phyloP scores from a whole-genome alignment of 352 stramenopile genomes.

The Ochromonadaceae sp. region DNA sequence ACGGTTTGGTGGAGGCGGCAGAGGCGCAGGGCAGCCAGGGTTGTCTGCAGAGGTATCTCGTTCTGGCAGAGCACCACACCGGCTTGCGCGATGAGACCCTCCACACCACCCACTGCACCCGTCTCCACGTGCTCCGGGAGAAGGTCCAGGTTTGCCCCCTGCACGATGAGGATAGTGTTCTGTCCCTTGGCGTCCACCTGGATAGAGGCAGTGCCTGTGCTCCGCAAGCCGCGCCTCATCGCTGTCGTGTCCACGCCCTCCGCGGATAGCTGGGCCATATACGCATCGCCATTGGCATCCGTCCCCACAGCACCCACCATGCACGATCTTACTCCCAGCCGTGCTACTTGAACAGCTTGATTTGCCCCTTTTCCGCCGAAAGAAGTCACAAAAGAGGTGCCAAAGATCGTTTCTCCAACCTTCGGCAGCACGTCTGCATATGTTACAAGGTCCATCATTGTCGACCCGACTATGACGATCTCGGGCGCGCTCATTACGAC shows the following conservation, averaged over 20 bases:
- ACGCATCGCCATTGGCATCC: neutral
- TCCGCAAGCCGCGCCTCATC: neutral
- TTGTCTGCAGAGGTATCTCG: neutral
- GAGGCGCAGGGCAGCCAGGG: neutral
- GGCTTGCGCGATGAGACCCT: neutral
- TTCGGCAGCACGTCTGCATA: no score
- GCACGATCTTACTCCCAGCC: neutral
- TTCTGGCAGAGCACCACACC: neutral
- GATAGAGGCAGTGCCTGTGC: neutral
- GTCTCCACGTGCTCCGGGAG: neutral
- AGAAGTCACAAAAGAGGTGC: neutral
- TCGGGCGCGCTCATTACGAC: no score
- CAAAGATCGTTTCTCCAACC: neutral
- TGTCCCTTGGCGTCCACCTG: neutral
- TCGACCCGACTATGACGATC: no score
- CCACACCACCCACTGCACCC: no score
- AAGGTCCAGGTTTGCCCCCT: slow-evolving; percentile 1
- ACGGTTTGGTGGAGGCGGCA: neutral
- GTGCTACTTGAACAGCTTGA: neutral
- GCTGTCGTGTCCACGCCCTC: neutral
- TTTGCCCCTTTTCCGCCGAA: slow-evolving; percentile 12
- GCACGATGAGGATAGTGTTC: slow-evolving; percentile 8
- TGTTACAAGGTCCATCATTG: no score
- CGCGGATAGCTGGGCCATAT: neutral
- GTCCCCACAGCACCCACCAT: neutral